phyloP scores from a whole-genome alignment of 768 basidiomycete genomes.

The Termitomyces sp. region DNA sequence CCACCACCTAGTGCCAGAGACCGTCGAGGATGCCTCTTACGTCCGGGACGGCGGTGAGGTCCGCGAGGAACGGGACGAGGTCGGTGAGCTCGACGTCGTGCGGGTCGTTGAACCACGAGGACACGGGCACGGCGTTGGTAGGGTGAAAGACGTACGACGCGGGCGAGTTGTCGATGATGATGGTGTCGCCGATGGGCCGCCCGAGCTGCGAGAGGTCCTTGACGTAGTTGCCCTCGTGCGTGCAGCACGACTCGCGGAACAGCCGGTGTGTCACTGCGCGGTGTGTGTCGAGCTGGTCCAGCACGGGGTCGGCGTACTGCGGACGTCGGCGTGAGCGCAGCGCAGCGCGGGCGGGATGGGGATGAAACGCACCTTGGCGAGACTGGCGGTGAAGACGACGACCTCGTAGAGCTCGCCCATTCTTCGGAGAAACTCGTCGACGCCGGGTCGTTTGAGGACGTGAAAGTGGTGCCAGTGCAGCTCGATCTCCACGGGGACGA shows the following conservation, averaged over 20 bases:
- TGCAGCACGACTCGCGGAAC: constrained; percentile 97
- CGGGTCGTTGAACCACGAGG: constrained; percentile 99
- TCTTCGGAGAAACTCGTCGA: constrained; percentile 91
- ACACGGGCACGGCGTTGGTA: constrained; percentile 97
- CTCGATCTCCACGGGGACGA: constrained; percentile 98
- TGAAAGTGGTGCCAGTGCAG: constrained; percentile 98
- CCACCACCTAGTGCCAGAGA: no score
- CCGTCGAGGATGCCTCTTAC: constrained; percentile 72
- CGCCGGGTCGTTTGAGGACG: constrained; percentile 97
- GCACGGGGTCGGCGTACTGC: constrained; percentile 97
- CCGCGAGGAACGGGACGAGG: constrained; percentile 88
- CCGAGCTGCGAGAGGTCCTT: constrained; percentile 99
- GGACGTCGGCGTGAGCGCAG: no score
- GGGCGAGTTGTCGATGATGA: constrained; percentile 98
- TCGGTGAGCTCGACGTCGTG: constrained; percentile 97
- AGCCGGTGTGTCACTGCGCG: constrained; percentile 89
- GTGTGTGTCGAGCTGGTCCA: constrained; percentile 93
- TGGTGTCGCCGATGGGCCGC: constrained; percentile 86
- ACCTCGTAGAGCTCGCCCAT: constrained; percentile 99
- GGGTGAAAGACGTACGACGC: constrained; percentile 99
- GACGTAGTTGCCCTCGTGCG: constrained; percentile 98
- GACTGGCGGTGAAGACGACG: constrained; percentile 94
- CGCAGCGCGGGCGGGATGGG: no score
- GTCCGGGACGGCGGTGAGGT: constrained; percentile 80
- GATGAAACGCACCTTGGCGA: constrained; percentile 95